Conservation (phyloP, 192 early-diverging fungal genomes). For the Coemansia sp. region DNA sequence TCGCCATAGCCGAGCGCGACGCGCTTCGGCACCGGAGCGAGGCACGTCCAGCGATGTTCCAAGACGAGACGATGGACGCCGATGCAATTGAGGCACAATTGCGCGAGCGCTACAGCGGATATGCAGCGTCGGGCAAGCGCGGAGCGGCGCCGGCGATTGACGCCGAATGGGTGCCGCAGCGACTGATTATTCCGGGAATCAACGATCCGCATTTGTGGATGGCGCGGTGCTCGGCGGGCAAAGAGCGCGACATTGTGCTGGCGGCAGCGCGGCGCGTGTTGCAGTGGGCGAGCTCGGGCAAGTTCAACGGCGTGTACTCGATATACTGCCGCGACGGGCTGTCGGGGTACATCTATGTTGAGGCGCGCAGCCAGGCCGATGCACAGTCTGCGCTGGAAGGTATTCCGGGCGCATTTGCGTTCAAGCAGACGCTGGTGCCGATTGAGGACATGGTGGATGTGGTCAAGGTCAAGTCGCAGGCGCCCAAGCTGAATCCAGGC, state of each 20-base stretch:
- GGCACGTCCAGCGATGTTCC: constrained; percentile 68
- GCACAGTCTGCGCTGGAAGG: constrained; percentile 77
- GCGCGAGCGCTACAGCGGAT: constrained; percentile 71
- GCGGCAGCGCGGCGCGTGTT: constrained; percentile 74
- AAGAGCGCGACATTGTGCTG: constrained; percentile 85
- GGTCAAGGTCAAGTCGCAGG: constrained; percentile 70
- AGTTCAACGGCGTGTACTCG: constrained; percentile 73
- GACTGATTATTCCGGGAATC: constrained; percentile 79
- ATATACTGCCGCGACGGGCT: constrained; percentile 81
- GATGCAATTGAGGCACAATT: constrained; percentile 78
- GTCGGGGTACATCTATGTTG: constrained; percentile 90
- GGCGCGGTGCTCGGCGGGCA: constrained; percentile 79
- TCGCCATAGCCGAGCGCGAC: constrained; percentile 59
- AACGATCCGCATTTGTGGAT: constrained; percentile 92
- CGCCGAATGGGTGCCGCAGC: constrained; percentile 63
- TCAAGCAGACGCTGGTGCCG: constrained; percentile 76
- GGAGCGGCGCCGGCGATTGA: constrained; percentile 57
- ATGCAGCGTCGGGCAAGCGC: constrained; percentile 48
- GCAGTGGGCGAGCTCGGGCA: constrained; percentile 61
- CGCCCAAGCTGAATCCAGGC: constrained; percentile 57
- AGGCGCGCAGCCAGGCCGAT: constrained; percentile 74
- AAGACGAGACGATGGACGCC: constrained; percentile 76
- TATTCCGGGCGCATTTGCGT: constrained; percentile 71
- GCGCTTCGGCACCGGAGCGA: constrained; percentile 56
- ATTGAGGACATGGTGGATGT: constrained; percentile 90